Conservation (phyloP, 2,329 filamentous ascomycete genomes). For the Penicillium corylophilum region DNA sequence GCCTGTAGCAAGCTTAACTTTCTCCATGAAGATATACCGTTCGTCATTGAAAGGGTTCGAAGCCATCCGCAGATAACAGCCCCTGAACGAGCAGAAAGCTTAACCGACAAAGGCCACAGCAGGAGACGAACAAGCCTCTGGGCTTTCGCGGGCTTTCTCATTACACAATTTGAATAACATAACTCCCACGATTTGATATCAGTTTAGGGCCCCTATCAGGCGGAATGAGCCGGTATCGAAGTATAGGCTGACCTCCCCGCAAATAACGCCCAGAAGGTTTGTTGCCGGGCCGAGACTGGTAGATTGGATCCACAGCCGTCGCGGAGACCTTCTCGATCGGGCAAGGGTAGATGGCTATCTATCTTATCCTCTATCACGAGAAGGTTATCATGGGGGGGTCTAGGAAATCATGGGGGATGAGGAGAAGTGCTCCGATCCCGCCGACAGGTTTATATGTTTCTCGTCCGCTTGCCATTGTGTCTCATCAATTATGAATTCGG, state of each 20-base stretch:
- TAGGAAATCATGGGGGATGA: constrained; percentile 10
- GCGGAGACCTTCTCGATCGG: constrained; percentile 29
- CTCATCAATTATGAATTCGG: neutral
- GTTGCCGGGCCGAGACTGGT: constrained; percentile 2
- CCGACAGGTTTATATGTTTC: constrained; percentile 1
- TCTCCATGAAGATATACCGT: neutral
- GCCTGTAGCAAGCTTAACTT: neutral
- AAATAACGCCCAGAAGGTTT: constrained; percentile 21
- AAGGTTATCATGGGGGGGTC: constrained; percentile 7
- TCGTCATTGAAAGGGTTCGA: neutral
- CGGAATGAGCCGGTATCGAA: neutral
- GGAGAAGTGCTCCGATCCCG: neutral
- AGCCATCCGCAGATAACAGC: neutral
- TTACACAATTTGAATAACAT: constrained; percentile 15
- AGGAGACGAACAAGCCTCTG: constrained; percentile 5
- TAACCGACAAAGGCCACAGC: constrained; percentile 8
- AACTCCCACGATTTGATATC: constrained; percentile 2
- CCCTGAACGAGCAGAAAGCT: neutral
- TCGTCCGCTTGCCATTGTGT: neutral
- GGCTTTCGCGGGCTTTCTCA: constrained; percentile 1
- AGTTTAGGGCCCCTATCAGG: constrained; percentile 11
- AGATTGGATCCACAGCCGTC: constrained; percentile 19
- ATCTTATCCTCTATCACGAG: constrained; percentile 23
- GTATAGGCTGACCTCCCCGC: constrained; percentile 11
- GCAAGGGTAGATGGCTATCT: constrained; percentile 19